Evolutionary conservation across 768 basidiomycete genomes (phyloP).

Genomic region (Suillus lakei): DNA sequence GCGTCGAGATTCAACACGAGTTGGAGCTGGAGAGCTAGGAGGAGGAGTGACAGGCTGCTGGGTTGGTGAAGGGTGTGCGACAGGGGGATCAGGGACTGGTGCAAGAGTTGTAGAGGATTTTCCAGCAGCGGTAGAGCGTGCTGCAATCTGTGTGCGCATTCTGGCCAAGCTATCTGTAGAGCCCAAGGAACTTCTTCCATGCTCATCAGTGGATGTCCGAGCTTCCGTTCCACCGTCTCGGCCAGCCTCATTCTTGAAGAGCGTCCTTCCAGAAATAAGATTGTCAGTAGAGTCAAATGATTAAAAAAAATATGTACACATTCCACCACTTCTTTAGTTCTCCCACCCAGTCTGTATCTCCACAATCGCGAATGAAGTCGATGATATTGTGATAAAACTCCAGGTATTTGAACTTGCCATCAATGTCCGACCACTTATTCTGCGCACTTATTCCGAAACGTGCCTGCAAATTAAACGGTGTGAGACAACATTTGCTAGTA

Average conservation of each 20-base stretch:
- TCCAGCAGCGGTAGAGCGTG: too few species aligned
- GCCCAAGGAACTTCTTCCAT: too few species aligned
- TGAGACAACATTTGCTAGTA: not conserved
- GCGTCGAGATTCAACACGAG: too few species aligned
- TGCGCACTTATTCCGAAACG: conserved; percentile 11
- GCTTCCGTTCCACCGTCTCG: too few species aligned
- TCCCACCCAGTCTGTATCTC: not conserved
- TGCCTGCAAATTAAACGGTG: conserved; percentile 3
- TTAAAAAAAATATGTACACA: not conserved
- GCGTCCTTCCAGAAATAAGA: not conserved
- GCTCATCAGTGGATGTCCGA: too few species aligned
- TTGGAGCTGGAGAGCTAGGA: too few species aligned
- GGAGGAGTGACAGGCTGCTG: too few species aligned
- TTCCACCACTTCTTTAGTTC: conserved; percentile 1
- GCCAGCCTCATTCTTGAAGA: conserved; percentile 3
- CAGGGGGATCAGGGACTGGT: too few species aligned
- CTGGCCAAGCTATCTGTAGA: too few species aligned
- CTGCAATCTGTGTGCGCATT: too few species aligned
- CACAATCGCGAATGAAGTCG: not conserved
- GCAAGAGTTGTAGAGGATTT: too few species aligned
- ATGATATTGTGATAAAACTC: conserved; percentile 2
- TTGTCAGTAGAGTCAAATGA: not conserved
- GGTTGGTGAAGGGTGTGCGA: too few species aligned
- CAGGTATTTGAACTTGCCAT: conserved; percentile 10
- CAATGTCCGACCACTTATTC: conserved; percentile 10